Base-by-base conservation (phyloP, 192 early-diverging fungal species). In the Mortierella hygrophila region DNA sequence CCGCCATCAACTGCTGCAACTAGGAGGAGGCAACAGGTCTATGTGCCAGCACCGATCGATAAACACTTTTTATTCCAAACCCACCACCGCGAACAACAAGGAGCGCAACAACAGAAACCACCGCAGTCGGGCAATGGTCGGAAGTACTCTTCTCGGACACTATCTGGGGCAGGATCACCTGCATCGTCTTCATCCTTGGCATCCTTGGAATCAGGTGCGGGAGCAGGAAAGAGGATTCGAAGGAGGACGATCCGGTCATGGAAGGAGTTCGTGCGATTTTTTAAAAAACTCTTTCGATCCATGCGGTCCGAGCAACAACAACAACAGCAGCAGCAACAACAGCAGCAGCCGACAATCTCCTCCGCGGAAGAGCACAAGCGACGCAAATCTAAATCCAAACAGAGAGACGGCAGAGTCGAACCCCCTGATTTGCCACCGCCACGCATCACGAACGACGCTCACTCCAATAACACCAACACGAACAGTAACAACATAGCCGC, bases 21-120 rank as follows among this genome's bases (percentile, higher is more conserved):
- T 18, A 41, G 73, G 37, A 23, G 73, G 70, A 60, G 54, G 52
- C 65, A 52, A 55, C 65, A 52, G 18, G 52, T 68, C 26, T 23
- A 57, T 21, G 42, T 49, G 23, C 35, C 23, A 46, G 44, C 54
- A 32, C 41, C 35, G 4, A 23, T 82, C 42, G 72, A 82, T 1
- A 82, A 82, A 55, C 75, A 82, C 38, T 85, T 74, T 76, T 74
- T 85, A 10, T 85, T 85, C 63, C 82, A 85, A 44, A 72, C 82
- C n/a, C 82, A 79, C 55, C 82, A 85, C 23, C 77, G 77, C n/a
- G 44, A 79, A 37, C 68, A 23, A 37, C 77, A 44, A n/a, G 7
- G 1, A 10, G 37, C 37, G 44, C 72, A 49, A 47, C 46, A 29
- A 1, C 44, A 73, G 15, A 42, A 52, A 3, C 26, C 35, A 13